Evolutionary conservation across 1,284 basidiomycete species (phyloP).

Genomic region (Cutaneotrichosporon daszewskae): DNA sequence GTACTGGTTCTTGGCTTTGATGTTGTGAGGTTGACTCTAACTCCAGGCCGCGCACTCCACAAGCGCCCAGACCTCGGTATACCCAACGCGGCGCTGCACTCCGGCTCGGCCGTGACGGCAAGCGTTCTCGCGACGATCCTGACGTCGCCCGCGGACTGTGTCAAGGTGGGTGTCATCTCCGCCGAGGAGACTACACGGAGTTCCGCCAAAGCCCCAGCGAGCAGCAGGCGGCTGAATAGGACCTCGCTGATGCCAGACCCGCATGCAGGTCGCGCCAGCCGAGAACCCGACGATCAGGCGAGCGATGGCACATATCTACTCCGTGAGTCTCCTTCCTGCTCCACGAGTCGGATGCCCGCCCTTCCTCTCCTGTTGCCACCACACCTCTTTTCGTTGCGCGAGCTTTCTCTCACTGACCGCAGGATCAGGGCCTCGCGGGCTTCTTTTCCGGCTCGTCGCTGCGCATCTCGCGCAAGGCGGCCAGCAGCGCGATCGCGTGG

Average conservation of each 20-base stretch:
- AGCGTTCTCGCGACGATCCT: conserved; percentile 72
- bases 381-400: no score
- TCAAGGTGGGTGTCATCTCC: conserved; percentile 70
- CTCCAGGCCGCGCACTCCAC: conserved; percentile 7
- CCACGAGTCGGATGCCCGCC: no score
- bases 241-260: conserved; percentile 53
- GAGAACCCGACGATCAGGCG: conserved; percentile 62
- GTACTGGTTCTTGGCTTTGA: background rate
- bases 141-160: conserved; percentile 85
- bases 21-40: no score
- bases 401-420: conserved; percentile 3
- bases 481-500: conserved; percentile 90
- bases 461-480: conserved; percentile 75
- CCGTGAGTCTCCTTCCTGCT: conserved; percentile 51
- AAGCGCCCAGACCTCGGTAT: conserved; percentile 16
- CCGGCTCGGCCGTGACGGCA: conserved; percentile 59
- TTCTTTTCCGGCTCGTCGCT: conserved; percentile 82
- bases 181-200: no score
- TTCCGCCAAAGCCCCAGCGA: no score
- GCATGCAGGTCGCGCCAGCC: conserved; percentile 76
- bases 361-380: no score
- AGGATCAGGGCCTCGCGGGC: conserved; percentile 70
- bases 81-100: conserved; percentile 44
- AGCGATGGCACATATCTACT: conserved; percentile 63
- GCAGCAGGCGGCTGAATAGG: no score